Evolutionary conservation across 495 filamentous ascomycete species (phyloP).

Genomic region (Viridothelium virens): DNA sequence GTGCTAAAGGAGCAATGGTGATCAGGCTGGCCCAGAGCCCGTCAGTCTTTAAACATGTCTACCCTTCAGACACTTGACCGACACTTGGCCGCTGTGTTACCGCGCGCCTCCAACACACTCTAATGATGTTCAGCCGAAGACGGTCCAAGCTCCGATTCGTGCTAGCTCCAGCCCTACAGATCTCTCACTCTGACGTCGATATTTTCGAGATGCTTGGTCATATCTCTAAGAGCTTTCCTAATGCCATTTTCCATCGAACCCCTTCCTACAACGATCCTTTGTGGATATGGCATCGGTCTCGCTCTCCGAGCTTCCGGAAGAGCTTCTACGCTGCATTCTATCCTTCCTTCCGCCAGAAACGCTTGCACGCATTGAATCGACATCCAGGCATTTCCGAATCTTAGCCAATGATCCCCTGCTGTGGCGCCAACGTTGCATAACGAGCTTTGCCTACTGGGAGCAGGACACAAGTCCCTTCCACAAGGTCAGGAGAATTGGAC

Average conservation of each 20-base stretch:
- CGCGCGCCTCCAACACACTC: too few relatives aligned
- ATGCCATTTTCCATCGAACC: background rate
- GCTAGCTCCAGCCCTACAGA: background rate
- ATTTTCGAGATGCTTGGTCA: background rate
- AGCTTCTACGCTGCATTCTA: conserved; percentile 37
- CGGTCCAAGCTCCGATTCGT: too few relatives aligned
- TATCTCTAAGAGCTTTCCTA: background rate
- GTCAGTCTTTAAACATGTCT: background rate
- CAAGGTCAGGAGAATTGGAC: conserved; percentile 50
- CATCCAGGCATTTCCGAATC: conserved; percentile 56
- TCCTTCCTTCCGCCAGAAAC: conserved; percentile 29
- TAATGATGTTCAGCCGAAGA: too few relatives aligned
- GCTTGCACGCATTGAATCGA: conserved; percentile 44
- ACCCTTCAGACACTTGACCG: background rate
- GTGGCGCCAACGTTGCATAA: conserved; percentile 69
- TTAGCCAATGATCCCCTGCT: conserved; percentile 62
- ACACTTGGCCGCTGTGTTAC: too few relatives aligned
- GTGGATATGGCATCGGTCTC: conserved; percentile 13
- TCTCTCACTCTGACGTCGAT: background rate
- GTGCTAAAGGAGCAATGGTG: background rate
- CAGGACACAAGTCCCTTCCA: conserved; percentile 11
- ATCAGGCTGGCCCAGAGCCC: background rate
- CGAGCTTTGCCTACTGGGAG: conserved; percentile 65
- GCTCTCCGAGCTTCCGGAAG: conserved; percentile 33
- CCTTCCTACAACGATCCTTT: background rate